These are phyloP conservation scores for Kuraishia cidri DNA, from an alignment of 805 yeast genomes.

Conservation along the genomic window DNA sequence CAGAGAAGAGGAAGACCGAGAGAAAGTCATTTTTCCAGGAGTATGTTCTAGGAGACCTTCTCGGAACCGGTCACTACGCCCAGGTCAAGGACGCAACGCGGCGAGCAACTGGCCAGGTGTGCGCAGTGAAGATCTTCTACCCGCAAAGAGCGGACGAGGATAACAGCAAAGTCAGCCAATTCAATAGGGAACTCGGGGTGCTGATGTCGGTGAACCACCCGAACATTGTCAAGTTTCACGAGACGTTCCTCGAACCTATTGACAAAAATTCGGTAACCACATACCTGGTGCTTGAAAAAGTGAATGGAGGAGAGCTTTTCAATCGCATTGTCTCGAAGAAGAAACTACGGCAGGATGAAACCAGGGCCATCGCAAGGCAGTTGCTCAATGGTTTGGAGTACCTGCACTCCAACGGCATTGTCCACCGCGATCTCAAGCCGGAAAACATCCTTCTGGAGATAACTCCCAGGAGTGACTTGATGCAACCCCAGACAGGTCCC, in stretches of 20 bases:
- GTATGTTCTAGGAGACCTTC: constrained; percentile 44
- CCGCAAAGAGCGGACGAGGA: constrained; percentile 23
- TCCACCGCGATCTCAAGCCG: constrained; percentile 92
- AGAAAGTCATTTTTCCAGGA: constrained; percentile 46
- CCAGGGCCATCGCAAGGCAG: constrained; percentile 47
- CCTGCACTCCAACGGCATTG: constrained; percentile 85
- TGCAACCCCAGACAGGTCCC: constrained; percentile 27
- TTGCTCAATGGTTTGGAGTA: constrained; percentile 63
- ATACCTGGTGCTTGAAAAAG: constrained; percentile 62
- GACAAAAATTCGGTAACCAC: constrained; percentile 37
- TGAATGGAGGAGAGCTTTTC: constrained; percentile 68
- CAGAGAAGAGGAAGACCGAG: constrained; percentile 8
- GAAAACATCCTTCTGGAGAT: constrained; percentile 69
- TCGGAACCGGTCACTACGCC: constrained; percentile 78
- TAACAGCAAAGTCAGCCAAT: constrained; percentile 14
- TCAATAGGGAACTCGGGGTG: constrained; percentile 62
- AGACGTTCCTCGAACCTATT: constrained; percentile 42
- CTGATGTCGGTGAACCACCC: constrained; percentile 59
- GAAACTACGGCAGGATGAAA: constrained; percentile 50
- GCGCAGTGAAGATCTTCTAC: constrained; percentile 66
- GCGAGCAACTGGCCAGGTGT: constrained; percentile 46
- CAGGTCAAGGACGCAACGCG: constrained; percentile 65
- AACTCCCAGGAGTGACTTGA: constrained; percentile 16
- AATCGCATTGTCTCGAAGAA: constrained; percentile 63
- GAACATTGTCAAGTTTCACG: constrained; percentile 59